Conservation (phyloP, 169 alveolate genomes). For the Cryptosporidium ryanae region DNA sequence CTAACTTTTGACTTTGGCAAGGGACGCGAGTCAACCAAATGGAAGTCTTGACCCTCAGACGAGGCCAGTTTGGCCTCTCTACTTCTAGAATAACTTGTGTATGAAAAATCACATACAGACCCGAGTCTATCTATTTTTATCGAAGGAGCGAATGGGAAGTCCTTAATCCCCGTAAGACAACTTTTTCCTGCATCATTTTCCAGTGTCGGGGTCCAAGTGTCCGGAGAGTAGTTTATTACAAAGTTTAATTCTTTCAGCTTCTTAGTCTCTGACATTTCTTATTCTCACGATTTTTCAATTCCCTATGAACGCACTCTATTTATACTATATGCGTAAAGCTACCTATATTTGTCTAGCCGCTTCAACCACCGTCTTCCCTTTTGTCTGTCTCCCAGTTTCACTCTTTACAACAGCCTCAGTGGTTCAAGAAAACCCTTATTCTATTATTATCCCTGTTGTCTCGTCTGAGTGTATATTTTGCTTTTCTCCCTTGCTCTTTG, state of each 20-base stretch:
- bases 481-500: too few relatives aligned
- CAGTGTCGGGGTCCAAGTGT: slow-evolving; percentile 71
- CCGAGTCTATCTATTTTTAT: slow-evolving; percentile 85
- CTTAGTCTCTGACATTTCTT: too few relatives aligned
- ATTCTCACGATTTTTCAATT: not conserved
- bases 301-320: not conserved
- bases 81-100: slow-evolving; percentile 78
- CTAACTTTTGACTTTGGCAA: slow-evolving; percentile 68
- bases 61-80: slow-evolving; percentile 39
- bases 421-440: too few relatives aligned
- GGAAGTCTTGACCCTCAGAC: slow-evolving; percentile 60
- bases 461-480: too few relatives aligned
- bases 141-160: slow-evolving; percentile 86
- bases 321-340: too few relatives aligned
- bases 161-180: slow-evolving; percentile 82
- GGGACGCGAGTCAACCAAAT: slow-evolving; percentile 72
- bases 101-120: slow-evolving; percentile 86
- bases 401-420: too few relatives aligned
- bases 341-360: too few relatives aligned
- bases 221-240: slow-evolving; percentile 34
- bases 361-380: too few relatives aligned
- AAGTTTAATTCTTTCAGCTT: slow-evolving; percentile 15
- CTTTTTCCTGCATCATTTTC: slow-evolving; percentile 67
- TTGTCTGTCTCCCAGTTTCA: too few relatives aligned
- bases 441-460: too few relatives aligned